phyloP scores from a whole-genome alignment of 306 rosid genomes.

The Rubus idaeus region DNA sequence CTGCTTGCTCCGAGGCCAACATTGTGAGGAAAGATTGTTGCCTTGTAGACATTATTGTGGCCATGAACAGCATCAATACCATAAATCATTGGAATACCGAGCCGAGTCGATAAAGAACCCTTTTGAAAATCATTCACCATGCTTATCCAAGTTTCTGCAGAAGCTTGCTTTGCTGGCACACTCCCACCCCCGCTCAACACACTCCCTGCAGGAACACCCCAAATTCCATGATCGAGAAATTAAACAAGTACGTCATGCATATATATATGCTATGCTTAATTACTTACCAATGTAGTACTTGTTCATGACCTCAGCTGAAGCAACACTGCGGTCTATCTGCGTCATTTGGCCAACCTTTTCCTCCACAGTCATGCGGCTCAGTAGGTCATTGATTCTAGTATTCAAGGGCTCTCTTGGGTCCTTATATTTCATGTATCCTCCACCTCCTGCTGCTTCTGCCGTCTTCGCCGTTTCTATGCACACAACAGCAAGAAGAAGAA shows the following conservation, averaged over 20 bases:
- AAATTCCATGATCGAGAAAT: neutral
- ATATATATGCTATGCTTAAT: no score
- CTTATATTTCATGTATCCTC: constrained; percentile 24
- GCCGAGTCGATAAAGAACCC: constrained; percentile 38
- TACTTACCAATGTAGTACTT: constrained; percentile 31
- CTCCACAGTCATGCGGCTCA: constrained; percentile 32
- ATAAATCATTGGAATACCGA: constrained; percentile 43
- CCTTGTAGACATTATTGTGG: constrained; percentile 39
- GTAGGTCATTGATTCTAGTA: constrained; percentile 28
- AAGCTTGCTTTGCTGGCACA: constrained; percentile 27
- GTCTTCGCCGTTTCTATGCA: neutral
- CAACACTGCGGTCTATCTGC: constrained; percentile 33
- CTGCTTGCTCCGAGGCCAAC: constrained; percentile 47
- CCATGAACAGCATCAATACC: constrained; percentile 50
- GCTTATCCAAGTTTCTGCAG: constrained; percentile 35
- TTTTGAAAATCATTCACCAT: constrained; percentile 38
- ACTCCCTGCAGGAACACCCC: constrained; percentile 34
- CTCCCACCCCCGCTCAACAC: constrained; percentile 41
- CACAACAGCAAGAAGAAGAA: constrained; percentile 12
- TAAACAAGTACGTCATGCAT: no score
- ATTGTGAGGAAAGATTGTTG: constrained; percentile 44
- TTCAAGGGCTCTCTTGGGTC: constrained; percentile 33
- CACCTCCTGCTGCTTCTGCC: constrained; percentile 6
- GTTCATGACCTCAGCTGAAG: constrained; percentile 32
- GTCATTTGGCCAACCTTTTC: constrained; percentile 47